Conservation (phyloP, 352 stramenopile genomes). For the Globisporangium rhizosaccharum region DNA sequence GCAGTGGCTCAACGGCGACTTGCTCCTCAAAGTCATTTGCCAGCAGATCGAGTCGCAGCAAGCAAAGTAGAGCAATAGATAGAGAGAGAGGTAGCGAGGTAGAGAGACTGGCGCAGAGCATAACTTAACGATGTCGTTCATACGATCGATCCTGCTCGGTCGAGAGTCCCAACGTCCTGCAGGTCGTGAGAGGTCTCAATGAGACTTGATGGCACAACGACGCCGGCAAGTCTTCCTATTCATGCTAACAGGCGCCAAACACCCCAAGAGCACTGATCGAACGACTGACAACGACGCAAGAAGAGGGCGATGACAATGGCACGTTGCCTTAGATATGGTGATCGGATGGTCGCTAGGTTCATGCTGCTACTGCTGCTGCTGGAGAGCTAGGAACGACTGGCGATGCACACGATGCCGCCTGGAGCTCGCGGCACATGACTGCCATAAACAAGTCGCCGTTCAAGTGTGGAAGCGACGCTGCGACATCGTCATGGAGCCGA, state of each 20-base stretch:
- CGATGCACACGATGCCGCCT: not conserved
- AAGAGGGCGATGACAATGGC: no score
- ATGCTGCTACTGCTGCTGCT: not conserved
- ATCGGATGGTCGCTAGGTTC: slow-evolving; percentile 1
- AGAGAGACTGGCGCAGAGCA: not conserved
- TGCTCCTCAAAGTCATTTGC: slow-evolving; percentile 53
- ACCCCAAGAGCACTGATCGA: no score
- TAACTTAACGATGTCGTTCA: slow-evolving; percentile 4
- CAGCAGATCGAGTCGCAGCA: slow-evolving; percentile 31
- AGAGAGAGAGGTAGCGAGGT: no score
- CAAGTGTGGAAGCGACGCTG: slow-evolving; percentile 32
- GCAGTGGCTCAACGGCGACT: slow-evolving; percentile 53
- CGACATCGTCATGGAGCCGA: slow-evolving; percentile 38
- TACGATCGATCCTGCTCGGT: no score
- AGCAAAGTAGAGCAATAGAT: not conserved
- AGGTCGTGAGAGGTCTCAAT: no score
- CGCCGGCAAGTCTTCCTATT: no score
- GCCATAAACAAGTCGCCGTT: slow-evolving; percentile 58
- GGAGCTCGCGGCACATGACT: slow-evolving; percentile 28
- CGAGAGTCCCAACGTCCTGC: no score
- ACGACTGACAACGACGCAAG: no score
- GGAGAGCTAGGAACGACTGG: not conserved
- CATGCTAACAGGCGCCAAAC: no score
- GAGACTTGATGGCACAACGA: no score
- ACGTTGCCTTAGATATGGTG: no score